A percentile compares a stretch with the other conserved stretches of the same genome.
These are phyloP conservation scores for Colletotrichum kahawae DNA, from an alignment of 2,329 filamentous ascomycete species.

Conservation along the genomic window DNA sequence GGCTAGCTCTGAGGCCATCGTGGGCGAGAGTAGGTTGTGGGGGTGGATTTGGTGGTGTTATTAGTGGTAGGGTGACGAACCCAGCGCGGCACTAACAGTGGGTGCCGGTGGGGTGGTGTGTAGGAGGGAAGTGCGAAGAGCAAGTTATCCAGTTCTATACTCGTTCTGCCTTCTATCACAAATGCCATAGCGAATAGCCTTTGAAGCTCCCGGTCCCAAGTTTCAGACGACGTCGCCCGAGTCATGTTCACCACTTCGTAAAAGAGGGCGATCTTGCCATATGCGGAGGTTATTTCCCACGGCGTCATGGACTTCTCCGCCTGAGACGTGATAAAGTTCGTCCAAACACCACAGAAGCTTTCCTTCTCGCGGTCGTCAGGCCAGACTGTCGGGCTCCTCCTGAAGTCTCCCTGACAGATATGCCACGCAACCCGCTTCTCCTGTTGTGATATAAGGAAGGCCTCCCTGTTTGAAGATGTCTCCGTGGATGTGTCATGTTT, in stretches of 20 bases:
- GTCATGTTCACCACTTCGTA: rapidly evolving
- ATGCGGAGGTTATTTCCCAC: neutral
- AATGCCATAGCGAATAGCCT: neutral
- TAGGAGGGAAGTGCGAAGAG: no score
- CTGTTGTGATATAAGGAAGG: neutral
- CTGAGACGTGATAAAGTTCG: neutral
- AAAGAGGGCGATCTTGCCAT: neutral
- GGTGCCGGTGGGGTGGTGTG: no score
- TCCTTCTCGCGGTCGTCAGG: rapidly evolving
- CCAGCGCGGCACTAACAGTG: no score
- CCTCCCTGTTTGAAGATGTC: neutral
- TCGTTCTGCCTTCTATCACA: rapidly evolving
- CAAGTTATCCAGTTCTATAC: neutral
- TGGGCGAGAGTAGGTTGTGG: no score
- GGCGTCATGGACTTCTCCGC: neutral
- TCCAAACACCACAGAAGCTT: neutral
- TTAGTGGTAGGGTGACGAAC: no score
- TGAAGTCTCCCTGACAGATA: rapidly evolving
- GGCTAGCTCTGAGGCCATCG: no score
- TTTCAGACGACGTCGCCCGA: neutral
- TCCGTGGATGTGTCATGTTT: neutral
- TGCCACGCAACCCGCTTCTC: neutral
- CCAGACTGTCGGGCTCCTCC: neutral
- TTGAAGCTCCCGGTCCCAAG: neutral
- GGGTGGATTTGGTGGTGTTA: no score